Percentiles rank a stretch among this genome's conserved stretches.
phyloP scores from a whole-genome alignment of 306 rosid genomes.

The Lupinus albus region DNA sequence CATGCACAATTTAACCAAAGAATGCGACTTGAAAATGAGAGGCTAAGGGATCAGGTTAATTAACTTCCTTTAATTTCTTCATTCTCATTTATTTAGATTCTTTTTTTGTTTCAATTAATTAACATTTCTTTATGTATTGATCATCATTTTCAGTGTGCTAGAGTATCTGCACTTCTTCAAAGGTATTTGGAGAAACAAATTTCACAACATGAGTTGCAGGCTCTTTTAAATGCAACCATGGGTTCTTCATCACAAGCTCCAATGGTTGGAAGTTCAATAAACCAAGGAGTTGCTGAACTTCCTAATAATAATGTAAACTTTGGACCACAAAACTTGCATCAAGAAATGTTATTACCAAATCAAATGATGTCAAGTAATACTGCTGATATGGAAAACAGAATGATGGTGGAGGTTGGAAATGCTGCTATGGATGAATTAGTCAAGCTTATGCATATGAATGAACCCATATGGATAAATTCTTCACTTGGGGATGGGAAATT shows the following conservation, averaged over 20 bases:
- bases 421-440: conserved; percentile 56
- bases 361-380: not conserved
- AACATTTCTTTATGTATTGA: not conserved
- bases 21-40: conserved; percentile 54
- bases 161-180: conserved; percentile 45
- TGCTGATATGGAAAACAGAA: conserved; percentile 35
- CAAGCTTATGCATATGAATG: conserved; percentile 46
- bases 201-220: conserved; percentile 43
- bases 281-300: conserved; percentile 22
- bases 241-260: conserved; percentile 39
- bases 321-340: not conserved
- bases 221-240: conserved; percentile 20
- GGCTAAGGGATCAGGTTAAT: conserved; percentile 63
- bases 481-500: conserved; percentile 34
- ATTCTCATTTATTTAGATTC: too few relatives aligned
- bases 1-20: conserved; percentile 43
- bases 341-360: not conserved
- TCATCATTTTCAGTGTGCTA: conserved; percentile 63
- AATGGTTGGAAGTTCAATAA: conserved; percentile 37
- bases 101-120: not conserved
- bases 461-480: conserved; percentile 58
- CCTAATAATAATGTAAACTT: conserved; percentile 17
- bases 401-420: conserved; percentile 49
- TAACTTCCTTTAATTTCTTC: not conserved
- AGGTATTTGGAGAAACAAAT: conserved; percentile 52